A percentile compares a stretch with the other conserved stretches of the same genome.
phyloP scores from a whole-genome alignment of 805 yeast genomes.

The Hanseniaspora jakobsenii region DNA sequence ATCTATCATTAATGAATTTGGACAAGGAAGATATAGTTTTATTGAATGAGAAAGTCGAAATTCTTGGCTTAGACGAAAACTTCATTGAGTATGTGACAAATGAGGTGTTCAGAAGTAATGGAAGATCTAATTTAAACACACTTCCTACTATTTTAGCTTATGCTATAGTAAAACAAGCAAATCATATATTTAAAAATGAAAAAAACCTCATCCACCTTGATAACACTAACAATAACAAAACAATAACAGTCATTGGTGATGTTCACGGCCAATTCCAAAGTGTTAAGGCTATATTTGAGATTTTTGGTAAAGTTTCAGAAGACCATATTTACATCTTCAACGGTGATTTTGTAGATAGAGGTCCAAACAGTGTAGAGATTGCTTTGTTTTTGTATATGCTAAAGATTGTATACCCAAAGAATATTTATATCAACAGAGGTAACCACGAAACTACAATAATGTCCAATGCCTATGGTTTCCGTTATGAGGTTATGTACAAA shows the following conservation, averaged over 20 bases:
- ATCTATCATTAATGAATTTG: too few relatives aligned
- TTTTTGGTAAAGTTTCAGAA: constrained; percentile 55
- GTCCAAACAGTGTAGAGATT: constrained; percentile 96
- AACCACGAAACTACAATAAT: constrained; percentile 94
- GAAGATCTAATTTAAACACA: constrained; percentile 44
- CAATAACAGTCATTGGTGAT: constrained; percentile 84
- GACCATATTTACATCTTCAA: constrained; percentile 74
- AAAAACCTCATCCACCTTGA: constrained; percentile 58
- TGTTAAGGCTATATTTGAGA: constrained; percentile 63
- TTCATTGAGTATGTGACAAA: constrained; percentile 55
- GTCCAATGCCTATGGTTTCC: constrained; percentile 94
- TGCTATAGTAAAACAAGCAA: constrained; percentile 65
- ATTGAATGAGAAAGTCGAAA: constrained; percentile 22
- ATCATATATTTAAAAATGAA: constrained; percentile 51
- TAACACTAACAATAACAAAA: constrained; percentile 18
- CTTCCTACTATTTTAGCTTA: constrained; percentile 74
- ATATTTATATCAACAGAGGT: constrained; percentile 74
- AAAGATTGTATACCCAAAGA: constrained; percentile 62
- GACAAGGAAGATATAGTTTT: constrained; percentile 18
- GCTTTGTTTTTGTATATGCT: constrained; percentile 67
- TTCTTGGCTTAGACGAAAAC: constrained; percentile 36
- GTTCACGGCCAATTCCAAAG: constrained; percentile 96
- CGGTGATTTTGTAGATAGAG: constrained; percentile 96
- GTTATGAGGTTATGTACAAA: constrained; percentile 88
- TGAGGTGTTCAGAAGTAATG: constrained; percentile 36